These are phyloP conservation scores for Neoarthrinium moseri DNA, from an alignment of 2,329 filamentous ascomycete genomes.

Conservation along the genomic window DNA sequence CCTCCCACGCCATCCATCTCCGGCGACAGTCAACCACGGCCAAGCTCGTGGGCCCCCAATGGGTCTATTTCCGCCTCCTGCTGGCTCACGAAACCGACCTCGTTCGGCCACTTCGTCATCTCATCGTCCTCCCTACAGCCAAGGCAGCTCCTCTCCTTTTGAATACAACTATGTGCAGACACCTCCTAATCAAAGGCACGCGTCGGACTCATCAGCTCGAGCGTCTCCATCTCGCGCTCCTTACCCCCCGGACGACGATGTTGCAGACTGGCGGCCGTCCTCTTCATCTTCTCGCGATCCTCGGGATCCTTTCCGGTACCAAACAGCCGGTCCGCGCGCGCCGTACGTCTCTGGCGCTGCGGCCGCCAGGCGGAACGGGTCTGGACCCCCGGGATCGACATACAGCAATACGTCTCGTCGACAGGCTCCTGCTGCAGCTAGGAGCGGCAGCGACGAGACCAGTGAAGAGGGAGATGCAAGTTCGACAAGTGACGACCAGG, in stretches of 20 bases:
- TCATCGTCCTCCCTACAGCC: constrained; percentile 32
- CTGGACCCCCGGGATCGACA: constrained; percentile 30
- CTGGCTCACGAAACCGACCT: constrained; percentile 36
- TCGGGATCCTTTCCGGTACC: constrained; percentile 52
- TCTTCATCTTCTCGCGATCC: constrained; percentile 25
- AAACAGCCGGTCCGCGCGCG: constrained; percentile 43
- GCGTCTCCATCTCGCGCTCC: constrained; percentile 31
- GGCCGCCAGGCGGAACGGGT: constrained; percentile 34
- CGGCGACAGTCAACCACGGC: constrained; percentile 33
- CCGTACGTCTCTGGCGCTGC: constrained; percentile 29
- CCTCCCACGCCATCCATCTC: constrained; percentile 35
- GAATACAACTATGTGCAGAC: constrained; percentile 43
- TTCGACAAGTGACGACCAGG: constrained; percentile 27
- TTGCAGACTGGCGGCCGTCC: constrained; percentile 28
- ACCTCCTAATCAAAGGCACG: constrained; percentile 34
- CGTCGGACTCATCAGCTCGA: constrained; percentile 40
- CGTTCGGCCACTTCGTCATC: constrained; percentile 42
- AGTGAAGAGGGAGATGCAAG: constrained; percentile 30
- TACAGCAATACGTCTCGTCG: constrained; percentile 14
- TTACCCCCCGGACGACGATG: constrained; percentile 26
- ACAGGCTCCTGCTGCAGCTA: constrained; percentile 26
- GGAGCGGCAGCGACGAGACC: constrained; percentile 35
- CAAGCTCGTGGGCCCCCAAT: constrained; percentile 43
- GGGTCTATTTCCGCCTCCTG: constrained; percentile 51
- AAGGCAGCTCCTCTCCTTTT: constrained; percentile 41